Evolutionary conservation across 305 asterid species (phyloP).

Genomic region (Ruellia speciosa): DNA sequence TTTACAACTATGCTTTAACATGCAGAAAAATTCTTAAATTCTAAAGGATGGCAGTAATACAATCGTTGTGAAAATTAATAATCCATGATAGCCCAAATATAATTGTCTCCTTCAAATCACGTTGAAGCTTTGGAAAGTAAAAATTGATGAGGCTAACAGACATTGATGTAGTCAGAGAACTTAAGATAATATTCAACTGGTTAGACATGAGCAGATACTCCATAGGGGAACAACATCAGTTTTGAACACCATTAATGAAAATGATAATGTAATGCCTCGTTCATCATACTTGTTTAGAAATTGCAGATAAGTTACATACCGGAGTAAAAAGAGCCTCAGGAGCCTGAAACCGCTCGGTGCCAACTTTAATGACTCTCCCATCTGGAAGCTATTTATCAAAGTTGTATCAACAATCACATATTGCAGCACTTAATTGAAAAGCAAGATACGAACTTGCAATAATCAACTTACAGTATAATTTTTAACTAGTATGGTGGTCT

Average conservation of each 20-base stretch:
- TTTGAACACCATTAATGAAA: neutral
- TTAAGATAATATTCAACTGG: neutral
- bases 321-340: conserved; percentile 98
- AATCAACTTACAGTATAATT: conserved; percentile 74
- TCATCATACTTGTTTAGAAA: conserved; percentile 15
- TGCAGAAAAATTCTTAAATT: conserved; percentile 4
- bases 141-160: too few species aligned
- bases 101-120: too few species aligned
- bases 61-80: too few species aligned
- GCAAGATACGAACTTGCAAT: conserved; percentile 15
- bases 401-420: conserved; percentile 19
- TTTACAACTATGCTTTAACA: too few species aligned
- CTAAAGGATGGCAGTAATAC: conserved; percentile 1
- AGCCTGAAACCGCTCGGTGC: conserved; percentile 94
- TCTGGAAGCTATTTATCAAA: conserved; percentile 71
- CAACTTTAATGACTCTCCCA: conserved; percentile 94
- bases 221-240: conserved; percentile 7
- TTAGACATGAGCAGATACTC: conserved; percentile 4
- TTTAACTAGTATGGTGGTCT: conserved; percentile 87
- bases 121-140: too few species aligned
- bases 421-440: conserved; percentile 11
- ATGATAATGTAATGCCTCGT: neutral
- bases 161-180: neutral
- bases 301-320: conserved; percentile 35
- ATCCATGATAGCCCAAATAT: too few species aligned